Base-by-base conservation (phyloP, 1,139 yeast species). In the Blastobotrys proliferans region DNA sequence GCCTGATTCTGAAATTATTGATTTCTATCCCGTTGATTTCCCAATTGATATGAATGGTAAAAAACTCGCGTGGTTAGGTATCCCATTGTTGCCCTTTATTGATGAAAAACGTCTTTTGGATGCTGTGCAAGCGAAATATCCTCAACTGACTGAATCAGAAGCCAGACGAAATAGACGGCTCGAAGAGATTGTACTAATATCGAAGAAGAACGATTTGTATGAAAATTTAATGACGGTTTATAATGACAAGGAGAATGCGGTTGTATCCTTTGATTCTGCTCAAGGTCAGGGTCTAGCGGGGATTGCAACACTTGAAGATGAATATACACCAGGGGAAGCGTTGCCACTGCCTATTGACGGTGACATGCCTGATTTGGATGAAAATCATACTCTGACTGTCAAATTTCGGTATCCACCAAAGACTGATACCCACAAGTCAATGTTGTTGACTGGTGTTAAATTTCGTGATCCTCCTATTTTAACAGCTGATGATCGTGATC, bases 1-100 rank as follows among this genome's bases (percentile, higher is more conserved):
- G 29, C 77, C 82, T 0, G 77, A 78, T 40, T 85, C 95, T 45
- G 94, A 84, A 44, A 87, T 90, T 51, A 81, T 86, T 51, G 97
- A 90, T 58, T 90, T 88, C 56, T 90, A 90, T 58, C 97, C 97
- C 0, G 86, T 77, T 49, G 84, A 86, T 27, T 90, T 90, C 64
- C 77, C 83, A 42, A 83, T 90, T 51, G 97, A 90, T 64, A 86
- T 88, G 95, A 88, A 90, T 60, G 97, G 97, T 21, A 86, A 86
- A 53, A 87, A 84, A 54, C 83, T 83, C 87, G 74, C 94, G 40
- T 90, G 97, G 97, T 94, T 87, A 61, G 97, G 95, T 43, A 83
- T 90, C 56, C 94, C 95, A 0, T 67, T 90, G 38, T 68, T 90
- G 46, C 97, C 97, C 0, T 90, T 90, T 53, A 90, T 90, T 55